Percentiles rank a stretch among this genome's conserved stretches.
These are phyloP conservation scores for Bothriochloa decipiens DNA, from an alignment of 176 grass and related monocot species.

Conservation along the genomic window DNA sequence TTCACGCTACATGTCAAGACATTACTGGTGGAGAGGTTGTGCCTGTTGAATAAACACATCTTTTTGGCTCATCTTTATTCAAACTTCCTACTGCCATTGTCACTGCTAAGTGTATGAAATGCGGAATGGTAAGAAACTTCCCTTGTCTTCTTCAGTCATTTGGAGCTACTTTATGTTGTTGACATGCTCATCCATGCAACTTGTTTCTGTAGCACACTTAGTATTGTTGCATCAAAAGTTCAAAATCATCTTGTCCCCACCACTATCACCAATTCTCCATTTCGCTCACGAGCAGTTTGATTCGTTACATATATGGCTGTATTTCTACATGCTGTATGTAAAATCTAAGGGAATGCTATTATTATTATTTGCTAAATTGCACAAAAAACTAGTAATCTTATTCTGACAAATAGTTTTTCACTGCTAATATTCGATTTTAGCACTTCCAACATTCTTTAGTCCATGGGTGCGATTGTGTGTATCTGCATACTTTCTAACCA, in stretches of 20 bases:
- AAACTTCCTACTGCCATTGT: neutral
- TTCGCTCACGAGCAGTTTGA: neutral
- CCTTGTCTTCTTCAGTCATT: neutral
- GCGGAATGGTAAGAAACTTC: neutral
- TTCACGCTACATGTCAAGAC: conserved; percentile 28
- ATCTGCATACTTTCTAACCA: neutral
- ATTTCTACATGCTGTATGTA: neutral
- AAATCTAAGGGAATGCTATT: too few relatives aligned
- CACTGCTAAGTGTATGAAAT: conserved; percentile 1
- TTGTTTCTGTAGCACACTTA: neutral
- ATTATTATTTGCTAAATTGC: neutral
- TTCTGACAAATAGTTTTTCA: neutral
- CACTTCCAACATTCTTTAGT: neutral
- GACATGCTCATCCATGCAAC: neutral
- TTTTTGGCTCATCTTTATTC: neutral
- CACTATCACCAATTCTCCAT: neutral
- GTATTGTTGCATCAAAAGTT: neutral
- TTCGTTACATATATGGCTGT: neutral
- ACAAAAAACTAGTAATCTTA: neutral
- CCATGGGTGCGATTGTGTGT: neutral
- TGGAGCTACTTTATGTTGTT: neutral
- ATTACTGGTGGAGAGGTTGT: conserved; percentile 17
- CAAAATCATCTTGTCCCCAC: neutral
- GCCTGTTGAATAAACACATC: neutral
- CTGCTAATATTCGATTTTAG: neutral